These are phyloP conservation scores for Chytriomyces sp. DNA, from an alignment of 192 early-diverging fungal genomes.

Conservation along the genomic window DNA sequence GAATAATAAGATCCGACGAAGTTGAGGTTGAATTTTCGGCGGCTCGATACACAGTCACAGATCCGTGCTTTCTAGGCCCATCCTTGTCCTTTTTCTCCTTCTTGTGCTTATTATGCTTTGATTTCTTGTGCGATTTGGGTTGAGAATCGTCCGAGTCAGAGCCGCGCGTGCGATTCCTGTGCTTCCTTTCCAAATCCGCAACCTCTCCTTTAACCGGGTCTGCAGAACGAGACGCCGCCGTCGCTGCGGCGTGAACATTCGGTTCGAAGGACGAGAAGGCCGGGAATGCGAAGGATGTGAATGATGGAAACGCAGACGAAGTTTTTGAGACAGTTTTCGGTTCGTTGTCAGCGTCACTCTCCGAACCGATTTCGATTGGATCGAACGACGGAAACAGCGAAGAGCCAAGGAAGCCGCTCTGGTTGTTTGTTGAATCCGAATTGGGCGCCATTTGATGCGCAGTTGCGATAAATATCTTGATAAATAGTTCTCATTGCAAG, in stretches of 20 bases:
- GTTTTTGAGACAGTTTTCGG: not conserved
- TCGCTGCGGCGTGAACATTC: not conserved
- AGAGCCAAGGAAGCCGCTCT: conserved; percentile 31
- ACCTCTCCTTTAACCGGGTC: not conserved
- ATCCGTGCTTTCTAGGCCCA: not conserved
- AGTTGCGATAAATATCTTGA: no score
- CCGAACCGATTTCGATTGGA: conserved; percentile 1
- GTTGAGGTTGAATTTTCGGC: not conserved
- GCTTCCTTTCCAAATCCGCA: not conserved
- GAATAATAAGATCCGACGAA: not conserved
- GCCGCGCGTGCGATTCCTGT: no score
- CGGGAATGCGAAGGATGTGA: conserved; percentile 9
- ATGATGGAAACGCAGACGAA: conserved; percentile 3
- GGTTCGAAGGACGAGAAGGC: conserved; percentile 16
- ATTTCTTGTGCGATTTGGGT: not conserved
- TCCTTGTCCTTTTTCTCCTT: conserved; percentile 21
- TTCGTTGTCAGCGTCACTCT: conserved; percentile 16
- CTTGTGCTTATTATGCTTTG: conserved; percentile 18
- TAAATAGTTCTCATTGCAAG: no score
- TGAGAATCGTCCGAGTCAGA: not conserved
- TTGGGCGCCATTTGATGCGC: not conserved
- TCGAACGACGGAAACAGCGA: conserved; percentile 35
- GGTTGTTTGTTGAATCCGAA: not conserved
- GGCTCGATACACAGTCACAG: not conserved
- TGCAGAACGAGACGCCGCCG: not conserved